These are phyloP conservation scores for Heritiera fomes DNA, from an alignment of 345 rosid genomes.

Conservation along the genomic window DNA sequence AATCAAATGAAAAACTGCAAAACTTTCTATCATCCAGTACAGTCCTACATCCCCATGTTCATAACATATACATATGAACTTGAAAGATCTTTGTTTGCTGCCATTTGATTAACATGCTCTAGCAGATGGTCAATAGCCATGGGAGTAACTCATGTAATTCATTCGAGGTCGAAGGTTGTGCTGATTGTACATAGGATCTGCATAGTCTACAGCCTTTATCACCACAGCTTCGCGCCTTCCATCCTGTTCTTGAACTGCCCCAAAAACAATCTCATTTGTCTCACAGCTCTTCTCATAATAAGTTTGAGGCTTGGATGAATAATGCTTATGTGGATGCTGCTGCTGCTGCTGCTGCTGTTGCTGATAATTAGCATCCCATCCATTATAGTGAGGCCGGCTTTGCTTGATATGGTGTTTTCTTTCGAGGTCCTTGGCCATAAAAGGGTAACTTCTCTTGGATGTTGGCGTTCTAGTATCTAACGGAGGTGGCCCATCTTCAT, in stretches of 20 bases:
- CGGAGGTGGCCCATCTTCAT: constrained; percentile 75
- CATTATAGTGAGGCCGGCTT: constrained; percentile 45
- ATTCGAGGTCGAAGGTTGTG: constrained; percentile 66
- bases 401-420: constrained; percentile 48
- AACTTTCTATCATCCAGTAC: constrained; percentile 15
- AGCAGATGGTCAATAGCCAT: constrained; percentile 26
- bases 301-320: constrained; percentile 48
- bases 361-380: constrained; percentile 47
- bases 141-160: constrained; percentile 59
- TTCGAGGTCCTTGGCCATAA: constrained; percentile 41
- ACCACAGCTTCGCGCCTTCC: constrained; percentile 87
- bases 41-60: constrained; percentile 12
- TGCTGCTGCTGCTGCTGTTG: constrained; percentile 43
- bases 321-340: constrained; percentile 49
- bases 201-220: constrained; percentile 88
- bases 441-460: constrained; percentile 54
- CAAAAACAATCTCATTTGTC: constrained; percentile 85
- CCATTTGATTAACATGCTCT: background rate
- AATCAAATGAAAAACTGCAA: background rate
- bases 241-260: constrained; percentile 90
- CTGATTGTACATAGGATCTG: constrained; percentile 53
- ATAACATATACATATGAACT: background rate
- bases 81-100: constrained; percentile 6
- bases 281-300: constrained; percentile 70
- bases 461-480: constrained; percentile 55